phyloP scores from a whole-genome alignment of 2,329 filamentous ascomycete species.

The Ophiostoma novo-ulmi region DNA sequence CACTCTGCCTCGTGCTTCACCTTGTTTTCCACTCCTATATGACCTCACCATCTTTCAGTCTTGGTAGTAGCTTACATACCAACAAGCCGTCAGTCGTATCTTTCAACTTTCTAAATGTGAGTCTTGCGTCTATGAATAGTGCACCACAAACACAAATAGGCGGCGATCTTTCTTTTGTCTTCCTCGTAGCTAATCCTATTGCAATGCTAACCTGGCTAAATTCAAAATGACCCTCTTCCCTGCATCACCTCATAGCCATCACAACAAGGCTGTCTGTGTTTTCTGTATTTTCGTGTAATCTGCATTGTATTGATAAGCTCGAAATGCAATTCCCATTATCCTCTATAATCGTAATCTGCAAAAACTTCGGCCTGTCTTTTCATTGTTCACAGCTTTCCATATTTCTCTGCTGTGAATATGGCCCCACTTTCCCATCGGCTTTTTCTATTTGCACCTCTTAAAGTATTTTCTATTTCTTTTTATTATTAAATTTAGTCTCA shows the following conservation, averaged over 20 bases:
- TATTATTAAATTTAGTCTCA: neutral
- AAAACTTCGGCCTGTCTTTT: neutral
- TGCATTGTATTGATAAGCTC: neutral
- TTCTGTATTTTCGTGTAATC: neutral
- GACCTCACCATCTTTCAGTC: neutral
- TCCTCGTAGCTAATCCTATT: too few relatives aligned
- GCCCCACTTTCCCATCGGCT: neutral
- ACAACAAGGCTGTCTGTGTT: neutral
- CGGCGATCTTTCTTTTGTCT: too few relatives aligned
- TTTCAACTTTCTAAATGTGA: too few relatives aligned
- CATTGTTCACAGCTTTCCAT: neutral
- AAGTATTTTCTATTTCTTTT: slow-evolving; percentile 1
- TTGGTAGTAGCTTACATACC: neutral
- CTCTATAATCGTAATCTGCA: neutral
- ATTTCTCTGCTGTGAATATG: neutral
- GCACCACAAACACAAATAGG: too few relatives aligned
- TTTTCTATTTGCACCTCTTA: neutral
- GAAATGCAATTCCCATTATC: neutral
- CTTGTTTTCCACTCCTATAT: neutral
- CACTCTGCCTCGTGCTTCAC: neutral
- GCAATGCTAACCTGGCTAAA: neutral
- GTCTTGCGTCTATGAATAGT: too few relatives aligned
- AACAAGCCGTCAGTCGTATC: neutral
- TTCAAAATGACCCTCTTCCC: neutral
- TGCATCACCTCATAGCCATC: neutral